Evolutionary conservation across 78 protist species (phyloP).

Genomic region (Guillardia theta): DNA sequence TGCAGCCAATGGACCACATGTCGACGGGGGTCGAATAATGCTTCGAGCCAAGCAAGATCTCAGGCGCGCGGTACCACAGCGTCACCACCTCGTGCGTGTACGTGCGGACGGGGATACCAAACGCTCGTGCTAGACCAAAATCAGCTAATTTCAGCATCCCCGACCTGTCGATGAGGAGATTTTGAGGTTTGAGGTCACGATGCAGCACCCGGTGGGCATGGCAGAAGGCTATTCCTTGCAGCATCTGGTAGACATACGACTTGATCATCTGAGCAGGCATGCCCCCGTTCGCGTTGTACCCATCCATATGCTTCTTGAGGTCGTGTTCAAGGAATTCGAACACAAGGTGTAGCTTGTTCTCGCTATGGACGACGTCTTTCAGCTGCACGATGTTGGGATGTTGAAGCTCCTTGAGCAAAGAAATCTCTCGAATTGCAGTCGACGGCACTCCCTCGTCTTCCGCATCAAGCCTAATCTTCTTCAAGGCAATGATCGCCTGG

Average conservation of each 20-base stretch:
- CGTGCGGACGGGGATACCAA: constrained; percentile 90
- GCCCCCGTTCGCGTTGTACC: constrained; percentile 35
- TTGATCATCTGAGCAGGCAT: constrained; percentile 57
- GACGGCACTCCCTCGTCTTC: constrained; percentile 99
- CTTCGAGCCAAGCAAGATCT: constrained; percentile 92
- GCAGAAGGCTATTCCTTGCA: constrained; percentile 94
- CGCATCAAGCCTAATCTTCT: constrained; percentile 91
- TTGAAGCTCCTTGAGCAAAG: constrained; percentile 91
- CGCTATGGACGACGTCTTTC: constrained; percentile 90
- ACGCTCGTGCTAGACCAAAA: constrained; percentile 96
- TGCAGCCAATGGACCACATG: constrained; percentile 97
- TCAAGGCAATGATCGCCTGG: constrained; percentile 89
- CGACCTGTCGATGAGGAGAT: constrained; percentile 82
- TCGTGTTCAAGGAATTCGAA: constrained; percentile 96
- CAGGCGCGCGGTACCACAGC: constrained; percentile 99
- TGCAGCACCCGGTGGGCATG: constrained; percentile 95
- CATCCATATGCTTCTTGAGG: constrained; percentile 87
- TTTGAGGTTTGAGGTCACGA: constrained; percentile 99
- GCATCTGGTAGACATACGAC: constrained; percentile 87
- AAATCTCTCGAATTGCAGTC: constrained; percentile 96
- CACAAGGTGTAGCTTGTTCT: constrained; percentile 91
- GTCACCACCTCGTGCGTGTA: constrained; percentile 96
- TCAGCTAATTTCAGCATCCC: constrained; percentile 96
- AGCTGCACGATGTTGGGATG: constrained; percentile 96
- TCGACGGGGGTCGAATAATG: constrained; percentile 94